Base-by-base conservation (phyloP, 495 filamentous ascomycete species). In the Penicillium turbatum region DNA sequence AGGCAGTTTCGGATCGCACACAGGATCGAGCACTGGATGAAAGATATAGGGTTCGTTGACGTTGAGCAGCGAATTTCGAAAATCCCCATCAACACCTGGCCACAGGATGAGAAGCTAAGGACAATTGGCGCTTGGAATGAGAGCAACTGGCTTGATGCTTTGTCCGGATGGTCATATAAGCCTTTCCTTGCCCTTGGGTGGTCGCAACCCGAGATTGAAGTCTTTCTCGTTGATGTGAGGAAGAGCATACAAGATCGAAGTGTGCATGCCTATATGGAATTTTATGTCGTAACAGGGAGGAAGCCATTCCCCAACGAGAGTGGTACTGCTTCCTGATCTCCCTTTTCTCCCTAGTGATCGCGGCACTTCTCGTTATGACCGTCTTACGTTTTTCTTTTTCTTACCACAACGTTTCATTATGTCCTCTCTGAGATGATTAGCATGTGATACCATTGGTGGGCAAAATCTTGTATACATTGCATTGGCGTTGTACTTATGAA, bases 11-110 rank as follows among this genome's bases (percentile, higher is more conserved):
- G 72, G 0, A 71, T 83, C 19, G 79, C 79, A 0, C 69, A 77
- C 30, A 73, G 75, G 7, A 63, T 84, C 27, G 79, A 77, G 43
- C 61, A 62, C 3, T 83, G 80, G 75, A 81, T 84, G 65, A 65
- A 73, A 54, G 77, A 83, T 48, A 73, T 80, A 0, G 85, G 86
- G 0, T 89, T 86, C 48, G 78, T 82, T 10, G 82, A 88, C 49
- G 74, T 89, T 13, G 69, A 81, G 39, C 77, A 85, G 60, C 62
- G 64, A 11, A 48, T 79, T 6, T 73, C 72, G 55, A 84, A 82
- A 64, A 57, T 85, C 2, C 86, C 85, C 3, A 68, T 77, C 13
- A 84, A 82, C 54, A 66, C 73, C 3, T 88, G 86, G 83, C 74
- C 84, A 0, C 72, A 72, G 42, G 79, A 88, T 55, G 69, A 68